Evolutionary conservation across 2,329 filamentous ascomycete species (phyloP).

Genomic region (Fusarium torreyae): DNA sequence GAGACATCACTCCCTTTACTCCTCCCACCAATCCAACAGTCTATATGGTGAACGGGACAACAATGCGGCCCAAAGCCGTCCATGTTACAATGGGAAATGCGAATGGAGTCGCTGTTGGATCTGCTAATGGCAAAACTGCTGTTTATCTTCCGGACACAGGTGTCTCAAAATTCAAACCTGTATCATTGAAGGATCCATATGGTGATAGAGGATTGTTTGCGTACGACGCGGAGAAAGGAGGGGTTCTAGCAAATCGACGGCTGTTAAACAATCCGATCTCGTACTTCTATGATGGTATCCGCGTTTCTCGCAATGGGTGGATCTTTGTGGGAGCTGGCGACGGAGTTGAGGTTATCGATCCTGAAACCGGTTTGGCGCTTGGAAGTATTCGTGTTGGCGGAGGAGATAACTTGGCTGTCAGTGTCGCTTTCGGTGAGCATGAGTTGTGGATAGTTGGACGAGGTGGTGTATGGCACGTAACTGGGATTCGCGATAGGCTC

Average conservation of each 20-base stretch:
- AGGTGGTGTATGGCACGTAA: not conserved
- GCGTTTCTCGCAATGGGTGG: not conserved
- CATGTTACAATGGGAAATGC: not conserved
- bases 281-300: not conserved
- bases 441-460: not conserved
- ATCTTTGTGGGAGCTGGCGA: not conserved
- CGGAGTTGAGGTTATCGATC: not conserved
- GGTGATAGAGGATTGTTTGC: not conserved
- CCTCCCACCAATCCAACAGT: not conserved
- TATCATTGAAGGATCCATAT: not conserved
- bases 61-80: not conserved
- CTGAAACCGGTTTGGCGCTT: not conserved
- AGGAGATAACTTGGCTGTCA: not conserved
- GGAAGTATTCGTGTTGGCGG: not conserved
- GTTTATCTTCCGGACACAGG: not conserved
- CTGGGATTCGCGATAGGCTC: too few relatives aligned
- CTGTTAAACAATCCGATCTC: not conserved
- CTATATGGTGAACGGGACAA: not conserved
- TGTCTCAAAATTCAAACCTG: not conserved
- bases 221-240: not conserved
- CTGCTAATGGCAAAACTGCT: too few relatives aligned
- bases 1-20: not conserved
- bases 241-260: not conserved
- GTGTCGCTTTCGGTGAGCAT: not conserved
- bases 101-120: not conserved